Evolutionary conservation across 768 basidiomycete species (phyloP), one percentile per base, ranked within the genome.

Genomic region (Lentinula sp.): DNA sequence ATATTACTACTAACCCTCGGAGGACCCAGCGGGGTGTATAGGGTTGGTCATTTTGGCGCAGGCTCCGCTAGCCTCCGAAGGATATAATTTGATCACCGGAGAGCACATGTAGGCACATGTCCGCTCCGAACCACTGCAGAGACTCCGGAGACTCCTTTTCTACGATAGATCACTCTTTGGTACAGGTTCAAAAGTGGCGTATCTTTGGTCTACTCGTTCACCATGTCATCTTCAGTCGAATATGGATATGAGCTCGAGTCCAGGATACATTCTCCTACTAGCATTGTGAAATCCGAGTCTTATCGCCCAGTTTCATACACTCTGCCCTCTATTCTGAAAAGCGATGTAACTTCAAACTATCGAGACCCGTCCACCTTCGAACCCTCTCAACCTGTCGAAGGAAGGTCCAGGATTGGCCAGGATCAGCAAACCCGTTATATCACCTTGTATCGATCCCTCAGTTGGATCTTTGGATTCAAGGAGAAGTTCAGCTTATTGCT

Each of bases 381-480:
- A 54, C 34, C 53, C 5, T 18, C 53, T 4, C 23, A 54, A 18
- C 10, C n/a, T 6, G 16, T 28, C 4, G 37, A 39, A 11, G 21
- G 21, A 21, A 10, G 21, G 11, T 37, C 34, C 8, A 54, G 18
- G 18, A 21, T 40, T 35, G 37, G 16, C n/a, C 32, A 23, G 34
- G 18, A 40, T 15, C 53, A n/a, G 4, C 53, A 40, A 32, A 54
- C 15, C 18, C 53, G 37, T 54, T 18, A 39, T 6, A 3, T 54
- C 37, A 54, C 2, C 50, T 46, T 65, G 28, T 70, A 70, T 59
- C 65, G 67, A 34, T 61, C 64, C 10, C 64, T 71, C 28, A 67
- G 65, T 60, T 66, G 66, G 65, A 67, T 71, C 18, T 58, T 69
- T 1, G 70, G 70, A 11, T 70, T 70, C 59, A 58, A 57, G 34